These are phyloP conservation scores for Hyaloscypha bicolor DNA, from an alignment of 495 filamentous ascomycete genomes.

Conservation along the genomic window DNA sequence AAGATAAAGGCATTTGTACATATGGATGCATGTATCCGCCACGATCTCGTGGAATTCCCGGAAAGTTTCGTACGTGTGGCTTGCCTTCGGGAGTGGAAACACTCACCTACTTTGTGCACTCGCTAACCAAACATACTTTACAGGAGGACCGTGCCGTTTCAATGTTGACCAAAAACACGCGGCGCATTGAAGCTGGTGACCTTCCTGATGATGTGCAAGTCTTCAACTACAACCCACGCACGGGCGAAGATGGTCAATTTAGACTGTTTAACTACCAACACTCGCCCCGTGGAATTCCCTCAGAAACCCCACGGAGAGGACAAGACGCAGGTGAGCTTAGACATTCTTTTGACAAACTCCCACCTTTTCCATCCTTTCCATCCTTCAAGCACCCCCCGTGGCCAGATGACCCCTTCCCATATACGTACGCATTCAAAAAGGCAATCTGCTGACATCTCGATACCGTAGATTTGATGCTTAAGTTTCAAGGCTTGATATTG, in stretches of 20 bases:
- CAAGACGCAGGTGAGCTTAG: neutral
- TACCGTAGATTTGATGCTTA: no score
- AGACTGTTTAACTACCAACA: neutral
- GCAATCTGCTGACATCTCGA: no score
- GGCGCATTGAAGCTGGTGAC: neutral
- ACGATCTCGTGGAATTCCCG: neutral
- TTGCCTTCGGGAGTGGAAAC: neutral
- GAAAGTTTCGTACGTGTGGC: neutral
- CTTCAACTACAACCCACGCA: neutral
- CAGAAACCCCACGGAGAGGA: neutral
- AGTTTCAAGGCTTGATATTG: no score
- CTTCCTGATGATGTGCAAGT: neutral
- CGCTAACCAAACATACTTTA: neutral
- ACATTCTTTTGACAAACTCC: neutral
- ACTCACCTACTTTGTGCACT: neutral
- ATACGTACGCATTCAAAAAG: no score
- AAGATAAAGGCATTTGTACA: neutral
- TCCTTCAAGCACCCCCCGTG: no score
- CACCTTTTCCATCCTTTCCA: neutral
- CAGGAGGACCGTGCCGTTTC: neutral
- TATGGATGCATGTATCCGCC: neutral
- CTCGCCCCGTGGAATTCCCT: neutral
- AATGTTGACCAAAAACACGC: neutral
- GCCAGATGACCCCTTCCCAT: no score
- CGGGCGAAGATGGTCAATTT: neutral